Conservation (phyloP, 164 flowering plant species). For the Amborella trichopoda region DNA sequence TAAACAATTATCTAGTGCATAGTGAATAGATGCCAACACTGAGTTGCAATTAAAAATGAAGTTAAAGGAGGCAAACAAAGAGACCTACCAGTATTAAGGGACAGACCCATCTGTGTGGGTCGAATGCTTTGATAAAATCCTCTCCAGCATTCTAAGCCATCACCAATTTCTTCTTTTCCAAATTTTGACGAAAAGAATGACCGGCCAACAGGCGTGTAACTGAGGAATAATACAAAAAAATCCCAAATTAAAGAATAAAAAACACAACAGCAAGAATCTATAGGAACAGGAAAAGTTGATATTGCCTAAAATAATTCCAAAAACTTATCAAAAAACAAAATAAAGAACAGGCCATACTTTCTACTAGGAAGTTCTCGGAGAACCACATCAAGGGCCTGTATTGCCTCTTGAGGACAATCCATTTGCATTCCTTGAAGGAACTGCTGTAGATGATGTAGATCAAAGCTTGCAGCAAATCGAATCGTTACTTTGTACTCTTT, state of each 20-base stretch:
- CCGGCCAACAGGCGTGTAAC: constrained; percentile 43
- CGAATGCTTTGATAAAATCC: constrained; percentile 71
- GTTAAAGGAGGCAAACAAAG: too few species aligned
- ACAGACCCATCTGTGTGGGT: constrained; percentile 79
- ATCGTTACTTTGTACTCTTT: background rate
- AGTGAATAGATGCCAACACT: too few species aligned
- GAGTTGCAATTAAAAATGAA: too few species aligned
- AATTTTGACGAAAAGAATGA: constrained; percentile 30
- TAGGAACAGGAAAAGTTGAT: too few species aligned
- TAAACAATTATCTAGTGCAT: too few species aligned
- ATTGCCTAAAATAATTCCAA: too few species aligned
- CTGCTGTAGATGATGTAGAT: background rate
- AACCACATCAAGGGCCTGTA: background rate
- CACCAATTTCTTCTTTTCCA: background rate
- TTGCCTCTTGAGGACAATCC: background rate
- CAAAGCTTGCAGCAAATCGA: background rate
- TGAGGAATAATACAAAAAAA: too few species aligned
- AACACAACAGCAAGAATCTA: too few species aligned
- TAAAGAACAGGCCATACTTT: too few species aligned
- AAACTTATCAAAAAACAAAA: too few species aligned
- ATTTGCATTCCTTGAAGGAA: background rate
- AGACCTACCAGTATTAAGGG: constrained; percentile 57
- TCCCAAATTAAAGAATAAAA: too few species aligned
- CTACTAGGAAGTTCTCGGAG: background rate
- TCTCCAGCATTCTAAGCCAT: constrained; percentile 65